Conservation (phyloP, 345 rosid species). For the Camelina laxa region DNA sequence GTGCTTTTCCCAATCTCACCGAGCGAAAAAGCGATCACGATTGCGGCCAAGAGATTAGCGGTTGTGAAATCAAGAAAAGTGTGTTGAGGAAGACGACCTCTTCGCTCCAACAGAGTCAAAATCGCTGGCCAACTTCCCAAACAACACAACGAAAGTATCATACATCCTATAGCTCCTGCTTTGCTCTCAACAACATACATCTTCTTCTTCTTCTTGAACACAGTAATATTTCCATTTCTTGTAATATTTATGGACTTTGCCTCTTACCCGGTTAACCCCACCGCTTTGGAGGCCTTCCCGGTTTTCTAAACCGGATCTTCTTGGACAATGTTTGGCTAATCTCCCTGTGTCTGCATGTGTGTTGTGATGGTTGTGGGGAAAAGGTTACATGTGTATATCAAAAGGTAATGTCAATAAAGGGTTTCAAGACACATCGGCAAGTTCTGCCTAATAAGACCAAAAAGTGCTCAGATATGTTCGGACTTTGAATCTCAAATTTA, state of each 20-base stretch:
- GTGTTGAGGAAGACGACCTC: constrained; percentile 93
- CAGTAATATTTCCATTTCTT: background rate
- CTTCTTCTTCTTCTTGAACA: constrained; percentile 22
- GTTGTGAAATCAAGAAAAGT: constrained; percentile 85
- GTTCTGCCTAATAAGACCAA: constrained; percentile 34
- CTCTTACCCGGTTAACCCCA: constrained; percentile 13
- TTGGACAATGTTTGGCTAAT: background rate
- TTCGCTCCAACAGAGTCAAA: constrained; percentile 73
- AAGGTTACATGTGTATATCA: constrained; percentile 34
- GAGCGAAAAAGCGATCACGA: constrained; percentile 77
- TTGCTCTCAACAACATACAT: constrained; percentile 88
- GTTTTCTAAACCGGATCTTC: constrained; percentile 18
- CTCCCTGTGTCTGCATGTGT: constrained; percentile 18
- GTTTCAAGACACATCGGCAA: constrained; percentile 21
- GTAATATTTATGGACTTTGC: constrained; percentile 27
- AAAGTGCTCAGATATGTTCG: constrained; percentile 20
- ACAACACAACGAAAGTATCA: constrained; percentile 71
- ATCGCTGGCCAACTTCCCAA: constrained; percentile 94
- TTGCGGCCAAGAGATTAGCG: constrained; percentile 79
- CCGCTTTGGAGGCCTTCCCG: constrained; percentile 28
- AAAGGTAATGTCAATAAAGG: background rate
- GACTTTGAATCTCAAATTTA: constrained; percentile 2
- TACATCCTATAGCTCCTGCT: constrained; percentile 82
- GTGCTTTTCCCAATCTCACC: constrained; percentile 66
- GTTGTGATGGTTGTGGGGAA: constrained; percentile 20